A percentile compares a stretch with the other conserved stretches of the same genome.
Evolutionary conservation across 768 basidiomycete genomes (phyloP).

Genomic region (Termitomyces sp.): DNA sequence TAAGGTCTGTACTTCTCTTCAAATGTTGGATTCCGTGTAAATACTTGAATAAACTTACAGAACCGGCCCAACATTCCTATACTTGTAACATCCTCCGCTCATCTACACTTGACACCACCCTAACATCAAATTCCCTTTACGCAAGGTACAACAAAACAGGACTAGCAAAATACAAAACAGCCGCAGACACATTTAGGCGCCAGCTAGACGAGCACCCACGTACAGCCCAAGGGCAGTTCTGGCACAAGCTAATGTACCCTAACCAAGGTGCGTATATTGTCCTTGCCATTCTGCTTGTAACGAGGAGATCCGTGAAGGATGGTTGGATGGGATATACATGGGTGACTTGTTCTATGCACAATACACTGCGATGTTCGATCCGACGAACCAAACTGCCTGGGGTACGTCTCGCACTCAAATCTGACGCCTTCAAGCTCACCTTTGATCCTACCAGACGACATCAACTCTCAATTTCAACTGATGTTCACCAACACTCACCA

Average conservation of each 20-base stretch:
- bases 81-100: slow-evolving; percentile 21
- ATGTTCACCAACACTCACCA: slow-evolving; percentile 39
- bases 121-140: too few species aligned
- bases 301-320: slow-evolving; percentile 20
- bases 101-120: not conserved
- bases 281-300: not conserved
- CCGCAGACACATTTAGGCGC: slow-evolving; percentile 29
- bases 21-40: not conserved
- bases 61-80: slow-evolving; percentile 34
- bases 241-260: slow-evolving; percentile 37
- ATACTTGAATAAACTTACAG: slow-evolving; percentile 11
- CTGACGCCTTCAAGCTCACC: not conserved
- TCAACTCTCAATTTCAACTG: slow-evolving; percentile 33
- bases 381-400: slow-evolving; percentile 31
- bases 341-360: slow-evolving; percentile 38
- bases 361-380: slow-evolving; percentile 31
- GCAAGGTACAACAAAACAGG: slow-evolving; percentile 27
- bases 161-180: slow-evolving; percentile 33
- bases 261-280: slow-evolving; percentile 29
- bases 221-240: slow-evolving; percentile 39
- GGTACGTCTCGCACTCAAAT: slow-evolving; percentile 15
- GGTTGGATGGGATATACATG: slow-evolving; percentile 44
- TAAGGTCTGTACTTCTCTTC: slow-evolving; percentile 21
- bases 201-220: slow-evolving; percentile 39
- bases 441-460: slow-evolving; percentile 22